Conservation (phyloP, 139 green algal species). For the Gonium pectorale region DNA sequence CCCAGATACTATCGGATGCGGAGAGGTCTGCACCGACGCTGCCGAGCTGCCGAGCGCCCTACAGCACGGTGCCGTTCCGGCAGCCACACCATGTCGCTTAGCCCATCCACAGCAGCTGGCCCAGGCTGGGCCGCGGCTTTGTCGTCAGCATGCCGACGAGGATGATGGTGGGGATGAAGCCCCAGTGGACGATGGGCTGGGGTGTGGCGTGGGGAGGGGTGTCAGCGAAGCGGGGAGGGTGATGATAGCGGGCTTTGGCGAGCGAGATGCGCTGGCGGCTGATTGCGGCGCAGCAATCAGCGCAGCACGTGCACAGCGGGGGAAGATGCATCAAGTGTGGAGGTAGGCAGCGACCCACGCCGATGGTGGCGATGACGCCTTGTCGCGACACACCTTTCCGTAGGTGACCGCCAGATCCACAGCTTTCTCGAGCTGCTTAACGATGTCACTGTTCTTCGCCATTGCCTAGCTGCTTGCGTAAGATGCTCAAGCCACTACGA, state of each 20-base stretch:
- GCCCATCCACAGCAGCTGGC: constrained; percentile 68
- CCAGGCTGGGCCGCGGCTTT: constrained; percentile 65
- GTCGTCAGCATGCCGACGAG: constrained; percentile 71
- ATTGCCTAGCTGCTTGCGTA: no score
- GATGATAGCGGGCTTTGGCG: not conserved
- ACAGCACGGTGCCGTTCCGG: not conserved
- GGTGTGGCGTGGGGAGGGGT: no score
- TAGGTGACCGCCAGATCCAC: constrained; percentile 37
- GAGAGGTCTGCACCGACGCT: no score
- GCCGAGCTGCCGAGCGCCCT: no score
- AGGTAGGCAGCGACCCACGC: not conserved
- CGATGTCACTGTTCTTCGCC: not conserved
- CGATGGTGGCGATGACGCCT: not conserved
- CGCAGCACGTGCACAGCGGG: not conserved
- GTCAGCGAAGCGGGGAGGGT: not conserved
- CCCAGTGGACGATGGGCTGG: constrained; percentile 71
- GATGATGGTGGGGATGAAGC: constrained; percentile 80
- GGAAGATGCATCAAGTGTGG: not conserved
- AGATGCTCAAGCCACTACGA: no score
- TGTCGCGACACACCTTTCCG: constrained; percentile 32
- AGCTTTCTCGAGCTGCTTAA: constrained; percentile 11
- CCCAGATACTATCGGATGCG: no score
- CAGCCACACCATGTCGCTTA: not conserved
- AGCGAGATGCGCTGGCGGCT: not conserved
- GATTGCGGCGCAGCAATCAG: not conserved